These are phyloP conservation scores for Papilionanthe hybrid DNA, from an alignment of 116 monocot species.

Conservation along the genomic window DNA sequence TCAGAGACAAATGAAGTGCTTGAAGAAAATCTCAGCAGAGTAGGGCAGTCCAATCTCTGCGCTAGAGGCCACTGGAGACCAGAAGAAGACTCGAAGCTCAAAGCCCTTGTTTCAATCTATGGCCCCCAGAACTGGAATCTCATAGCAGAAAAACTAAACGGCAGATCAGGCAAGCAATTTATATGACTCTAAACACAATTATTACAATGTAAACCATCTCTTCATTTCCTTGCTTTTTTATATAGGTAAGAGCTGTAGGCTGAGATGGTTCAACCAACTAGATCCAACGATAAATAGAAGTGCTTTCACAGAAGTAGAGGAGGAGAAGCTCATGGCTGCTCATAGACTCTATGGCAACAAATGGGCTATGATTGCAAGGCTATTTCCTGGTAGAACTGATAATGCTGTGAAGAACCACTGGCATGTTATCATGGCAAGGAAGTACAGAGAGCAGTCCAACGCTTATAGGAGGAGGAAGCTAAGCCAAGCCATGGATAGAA, in stretches of 20 bases:
- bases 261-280: slow-evolving; percentile 95
- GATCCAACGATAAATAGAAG: slow-evolving; percentile 76
- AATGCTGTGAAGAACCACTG: slow-evolving; percentile 91
- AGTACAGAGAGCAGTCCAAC: slow-evolving; percentile 34
- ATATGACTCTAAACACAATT: not conserved
- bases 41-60: slow-evolving; percentile 58
- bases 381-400: slow-evolving; percentile 84
- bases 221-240: not conserved
- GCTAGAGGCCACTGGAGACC: slow-evolving; percentile 91
- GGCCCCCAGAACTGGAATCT: slow-evolving; percentile 98
- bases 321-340: slow-evolving; percentile 58
- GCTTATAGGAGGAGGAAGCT: slow-evolving; percentile 69
- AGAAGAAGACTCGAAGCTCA: slow-evolving; percentile 88
- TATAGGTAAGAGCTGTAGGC: slow-evolving; percentile 82
- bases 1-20: not conserved
- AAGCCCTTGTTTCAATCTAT: slow-evolving; percentile 66
- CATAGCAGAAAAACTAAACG: slow-evolving; percentile 83
- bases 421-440: slow-evolving; percentile 82
- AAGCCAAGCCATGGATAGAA: slow-evolving; percentile 28
- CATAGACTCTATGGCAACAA: slow-evolving; percentile 76
- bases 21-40: too few relatives aligned
- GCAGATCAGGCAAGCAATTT: slow-evolving; percentile 56
- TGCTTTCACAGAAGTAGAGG: slow-evolving; percentile 73
- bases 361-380: slow-evolving; percentile 77
- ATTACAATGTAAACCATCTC: not conserved